Base-by-base conservation (phyloP, 2,329 filamentous ascomycete species). In the Huntiella omanensis region DNA sequence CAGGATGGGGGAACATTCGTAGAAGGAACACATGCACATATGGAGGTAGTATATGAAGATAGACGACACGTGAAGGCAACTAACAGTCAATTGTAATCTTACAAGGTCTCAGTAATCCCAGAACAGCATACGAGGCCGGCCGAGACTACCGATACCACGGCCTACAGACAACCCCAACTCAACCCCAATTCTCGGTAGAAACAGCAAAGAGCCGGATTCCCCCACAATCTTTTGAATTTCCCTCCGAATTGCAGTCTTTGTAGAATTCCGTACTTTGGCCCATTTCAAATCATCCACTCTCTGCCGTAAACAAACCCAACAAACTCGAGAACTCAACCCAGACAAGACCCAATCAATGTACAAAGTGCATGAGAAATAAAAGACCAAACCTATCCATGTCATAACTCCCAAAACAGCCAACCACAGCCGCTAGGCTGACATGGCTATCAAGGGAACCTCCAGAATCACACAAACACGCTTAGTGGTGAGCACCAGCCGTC, bases 401-500 rank as follows among this genome's bases (percentile, higher is more conserved):
- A 28, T 28, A 28, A 28, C 6, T 3, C 22, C 7, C 8, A 7
- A 28, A 28, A 28, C 22, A 28, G 22, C 22, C 22, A 44, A 44
- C 33, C 11, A 36, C n/a, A 34, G 35, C 22, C 22, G 22, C 22
- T 28, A 28, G 22, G 22, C 22, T 10, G 22, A 28, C 22, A 28
- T 28, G 22, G 22, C 22, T 28, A 28, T 28, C 22, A 28, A 28
- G 22, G 22, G 22, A 28, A 28, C 22, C 7, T 46, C 12, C 15
- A 12, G 33, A 43, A 33, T 12, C 19, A 41, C 10, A 32, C n/a
- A 34, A 15, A 7, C 5, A 43, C 28, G 44, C 55, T 67, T 69
- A 75, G 64, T 75, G 75, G 62, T 78, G 72, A 53, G 69, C 67
- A 55, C 70, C 71, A 52, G 63, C 63, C 53, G 61, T 59, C 61